phyloP scores from a whole-genome alignment of 2,329 filamentous ascomycete species.

The Purpureocillium takamizusanense region DNA sequence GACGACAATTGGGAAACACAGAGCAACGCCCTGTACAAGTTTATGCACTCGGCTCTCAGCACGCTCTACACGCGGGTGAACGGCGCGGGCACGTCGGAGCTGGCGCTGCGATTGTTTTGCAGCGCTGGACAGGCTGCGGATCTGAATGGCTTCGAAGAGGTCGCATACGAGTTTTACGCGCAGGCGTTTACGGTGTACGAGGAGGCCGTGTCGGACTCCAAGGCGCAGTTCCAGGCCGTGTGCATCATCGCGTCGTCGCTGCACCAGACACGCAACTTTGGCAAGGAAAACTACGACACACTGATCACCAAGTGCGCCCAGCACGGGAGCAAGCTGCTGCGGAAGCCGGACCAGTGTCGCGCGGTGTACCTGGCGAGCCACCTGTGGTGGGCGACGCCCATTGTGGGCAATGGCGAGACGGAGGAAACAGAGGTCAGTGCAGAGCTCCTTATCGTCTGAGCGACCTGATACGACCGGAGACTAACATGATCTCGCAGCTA shows the following conservation, averaged over 20 bases:
- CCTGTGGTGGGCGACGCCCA: conserved; percentile 94
- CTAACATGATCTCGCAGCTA: conserved; percentile 44
- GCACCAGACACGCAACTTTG: conserved; percentile 82
- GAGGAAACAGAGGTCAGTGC: conserved; percentile 67
- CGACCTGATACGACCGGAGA: conserved; percentile 3
- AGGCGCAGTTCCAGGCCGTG: conserved; percentile 95
- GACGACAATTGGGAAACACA: conserved; percentile 56
- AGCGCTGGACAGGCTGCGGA: conserved; percentile 89
- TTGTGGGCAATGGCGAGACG: conserved; percentile 65
- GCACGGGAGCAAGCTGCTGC: conserved; percentile 91
- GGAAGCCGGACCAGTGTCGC: conserved; percentile 96
- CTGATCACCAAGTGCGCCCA: conserved; percentile 95
- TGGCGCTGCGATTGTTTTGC: conserved; percentile 82
- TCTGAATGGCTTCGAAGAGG: conserved; percentile 85
- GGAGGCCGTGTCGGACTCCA: conserved; percentile 88
- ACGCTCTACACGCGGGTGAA: conserved; percentile 82
- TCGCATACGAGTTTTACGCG: conserved; percentile 95
- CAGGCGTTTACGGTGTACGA: conserved; percentile 98
- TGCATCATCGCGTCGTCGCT: conserved; percentile 86
- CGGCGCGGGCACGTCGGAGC: conserved; percentile 67
- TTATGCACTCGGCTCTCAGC: conserved; percentile 82
- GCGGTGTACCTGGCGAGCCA: conserved; percentile 96
- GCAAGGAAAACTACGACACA: conserved; percentile 96
- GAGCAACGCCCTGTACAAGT: conserved; percentile 79
- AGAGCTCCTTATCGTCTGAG: not conserved